Evolutionary conservation across 129 eudicot genomes (phyloP).

Genomic region (Solidago caesia): DNA sequence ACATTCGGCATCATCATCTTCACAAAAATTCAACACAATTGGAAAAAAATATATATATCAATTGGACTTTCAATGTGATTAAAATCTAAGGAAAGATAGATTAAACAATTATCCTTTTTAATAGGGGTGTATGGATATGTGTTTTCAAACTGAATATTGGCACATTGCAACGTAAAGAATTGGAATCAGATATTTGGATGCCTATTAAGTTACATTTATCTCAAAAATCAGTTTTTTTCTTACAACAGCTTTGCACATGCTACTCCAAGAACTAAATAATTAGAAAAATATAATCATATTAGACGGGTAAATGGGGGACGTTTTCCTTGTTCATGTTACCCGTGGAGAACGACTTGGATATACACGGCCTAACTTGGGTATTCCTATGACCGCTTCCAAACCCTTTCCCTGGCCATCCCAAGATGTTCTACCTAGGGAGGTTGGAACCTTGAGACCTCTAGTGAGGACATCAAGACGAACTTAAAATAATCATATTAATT

Average conservation of each 20-base stretch:
- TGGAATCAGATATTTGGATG: no score
- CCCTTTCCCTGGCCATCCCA: no score
- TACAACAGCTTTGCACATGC: neutral
- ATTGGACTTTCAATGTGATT: neutral
- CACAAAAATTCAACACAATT: conserved; percentile 26
- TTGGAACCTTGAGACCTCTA: no score
- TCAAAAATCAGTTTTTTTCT: neutral
- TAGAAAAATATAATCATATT: no score
- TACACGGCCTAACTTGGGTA: no score
- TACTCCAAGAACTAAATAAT: no score
- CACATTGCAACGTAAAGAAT: neutral
- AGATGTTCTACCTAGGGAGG: no score
- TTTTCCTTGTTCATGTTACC: no score
- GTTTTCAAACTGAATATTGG: neutral
- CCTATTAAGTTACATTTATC: neutral
- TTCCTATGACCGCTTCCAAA: no score
- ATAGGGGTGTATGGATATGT: neutral
- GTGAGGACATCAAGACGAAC: no score
- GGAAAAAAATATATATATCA: neutral
- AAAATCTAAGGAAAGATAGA: neutral
- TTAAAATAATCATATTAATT: neutral
- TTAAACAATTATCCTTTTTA: neutral
- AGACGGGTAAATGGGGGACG: no score
- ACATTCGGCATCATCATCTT: conserved; percentile 41
- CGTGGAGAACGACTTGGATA: no score